Evolutionary conservation across 441 rosid species (phyloP), one percentile per base, ranked within the genome.

Genomic region (Viola pubescens): DNA sequence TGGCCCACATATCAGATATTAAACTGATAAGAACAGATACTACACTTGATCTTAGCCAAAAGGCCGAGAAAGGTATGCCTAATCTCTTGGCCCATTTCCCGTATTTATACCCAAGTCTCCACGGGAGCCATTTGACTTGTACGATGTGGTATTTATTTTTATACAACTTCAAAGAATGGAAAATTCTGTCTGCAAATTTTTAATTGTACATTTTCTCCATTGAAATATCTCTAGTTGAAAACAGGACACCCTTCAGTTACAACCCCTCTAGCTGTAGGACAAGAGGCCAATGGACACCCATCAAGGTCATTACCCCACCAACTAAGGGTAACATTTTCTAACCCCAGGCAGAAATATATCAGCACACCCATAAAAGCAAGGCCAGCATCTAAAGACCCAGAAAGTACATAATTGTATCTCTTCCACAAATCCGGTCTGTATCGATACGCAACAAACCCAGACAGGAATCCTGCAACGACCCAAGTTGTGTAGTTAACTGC

Each of bases 241-340:
- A 87, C 82, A 2, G 98, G 95, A 52, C 98, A 91, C 9, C 97
- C 98, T 40, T 82, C 80, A 48, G 85, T 83, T 12, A 46, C 64
- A 26, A 91, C 61, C n/a, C 87, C 94, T 19, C 55, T 37, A 3
- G 92, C 86, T 0, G 98, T 91, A 0, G 98, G 98, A 64, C 98
- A 91, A 13, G 83, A 54, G 59, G 98, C 98, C 61, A 83, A 70
- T n/a, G 95, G 69, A 54, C 97, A 91, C 9, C 94, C 97, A 75
- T 91, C 98, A 59, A 91, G 91, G 54, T 91, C 89, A 77, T 91
- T 91, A 26, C 98, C 95, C 98, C 95, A 88, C 98, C 98, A 91
- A 59, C 78, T 72, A 49, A 91, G 47, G 70, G 75, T 79, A 53
- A 91, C 19, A 66, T 79, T 73, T 70, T 88, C 84, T 62, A 86